Evolutionary conservation across 495 filamentous ascomycete species (phyloP), one percentile per base, ranked within the genome.

Genomic region (Chlorociboria aeruginascens): DNA sequence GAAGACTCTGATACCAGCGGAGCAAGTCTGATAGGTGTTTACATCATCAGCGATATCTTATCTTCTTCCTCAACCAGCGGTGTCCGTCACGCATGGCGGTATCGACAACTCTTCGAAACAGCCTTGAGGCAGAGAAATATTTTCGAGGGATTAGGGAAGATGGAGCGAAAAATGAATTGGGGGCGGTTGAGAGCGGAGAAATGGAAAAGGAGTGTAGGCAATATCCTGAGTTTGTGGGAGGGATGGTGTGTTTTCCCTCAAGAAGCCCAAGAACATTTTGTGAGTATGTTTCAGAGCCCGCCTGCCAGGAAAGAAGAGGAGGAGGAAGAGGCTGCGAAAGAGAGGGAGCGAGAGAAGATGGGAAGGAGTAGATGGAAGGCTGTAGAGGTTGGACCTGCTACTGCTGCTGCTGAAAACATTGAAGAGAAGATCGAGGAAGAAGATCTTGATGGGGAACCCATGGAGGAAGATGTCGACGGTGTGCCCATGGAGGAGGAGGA

Each of bases 51-150:
- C 43, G 93, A 98, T 61, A 85, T 96, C 45, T 75, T 95, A 29
- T 88, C 83, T 1, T 84, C 87, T 2, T 87, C 85, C 3, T 82
- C 85, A 1, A 88, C 84, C 1, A 82, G 79, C 52, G 86, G 87
- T 0, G 83, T 95, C 32, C 75, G 86, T 0, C 84, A 90, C 59
- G 86, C 88, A 6, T 97, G 88, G 88, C 80, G 88, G 36, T 97
- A 92, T 57, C 77, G 90, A 14, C 81, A 85, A 57, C 68, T 92
- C 16, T 92, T 98, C 53, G 93, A 95, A 62, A 65, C 69, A 0
- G 78, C 82, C 0, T 68, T 98, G 7, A 77, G 78, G 31, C 63
- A 74, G 6, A 73, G 79, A 33, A 72, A 79, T 32, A 80, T 86
- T 1, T 97, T 98, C 55, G 88, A 88, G 55, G 69, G 78, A 44